phyloP scores from a whole-genome alignment of 768 basidiomycete genomes.

The Galerina sulciceps region DNA sequence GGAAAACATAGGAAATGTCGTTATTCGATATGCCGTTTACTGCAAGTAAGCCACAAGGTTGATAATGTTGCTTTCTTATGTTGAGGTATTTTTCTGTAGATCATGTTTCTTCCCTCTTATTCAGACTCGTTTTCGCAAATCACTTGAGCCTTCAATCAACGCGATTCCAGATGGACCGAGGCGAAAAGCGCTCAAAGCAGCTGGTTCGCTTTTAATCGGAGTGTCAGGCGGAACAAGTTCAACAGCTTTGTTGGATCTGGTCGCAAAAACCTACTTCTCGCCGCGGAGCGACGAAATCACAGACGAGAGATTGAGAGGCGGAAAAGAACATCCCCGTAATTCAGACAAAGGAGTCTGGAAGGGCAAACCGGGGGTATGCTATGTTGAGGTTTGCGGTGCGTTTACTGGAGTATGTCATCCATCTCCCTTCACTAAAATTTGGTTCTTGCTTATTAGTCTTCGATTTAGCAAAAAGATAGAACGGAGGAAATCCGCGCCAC shows the following conservation, averaged over 20 bases:
- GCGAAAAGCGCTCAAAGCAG: slow-evolving; percentile 63
- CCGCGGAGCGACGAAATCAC: slow-evolving; percentile 16
- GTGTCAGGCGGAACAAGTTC: slow-evolving; percentile 85
- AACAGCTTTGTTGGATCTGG: slow-evolving; percentile 70
- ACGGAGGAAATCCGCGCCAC: slow-evolving; percentile 52
- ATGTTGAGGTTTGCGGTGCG: slow-evolving; percentile 69
- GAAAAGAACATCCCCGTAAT: slow-evolving; percentile 70
- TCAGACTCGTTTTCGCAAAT: slow-evolving; percentile 63
- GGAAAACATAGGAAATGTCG: slow-evolving; percentile 61
- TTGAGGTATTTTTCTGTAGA: slow-evolving; percentile 17
- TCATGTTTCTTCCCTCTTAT: slow-evolving; percentile 69
- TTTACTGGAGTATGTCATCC: slow-evolving; percentile 58
- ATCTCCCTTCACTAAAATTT: slow-evolving; percentile 10
- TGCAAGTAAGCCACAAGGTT: slow-evolving; percentile 61
- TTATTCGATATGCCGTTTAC: slow-evolving; percentile 81
- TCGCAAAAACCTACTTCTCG: slow-evolving; percentile 62
- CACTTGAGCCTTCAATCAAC: slow-evolving; percentile 69
- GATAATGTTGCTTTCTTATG: not conserved
- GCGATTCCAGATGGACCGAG: slow-evolving; percentile 55
- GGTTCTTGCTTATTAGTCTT: slow-evolving; percentile 6
- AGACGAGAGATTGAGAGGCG: slow-evolving; percentile 41
- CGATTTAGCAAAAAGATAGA: slow-evolving; percentile 53
- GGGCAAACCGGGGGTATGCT: slow-evolving; percentile 59
- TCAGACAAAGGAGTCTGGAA: slow-evolving; percentile 55
- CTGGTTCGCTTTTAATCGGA: slow-evolving; percentile 69